Base-by-base conservation (phyloP, 2,329 filamentous ascomycete species). In the Cladophialophora bantiana region DNA sequence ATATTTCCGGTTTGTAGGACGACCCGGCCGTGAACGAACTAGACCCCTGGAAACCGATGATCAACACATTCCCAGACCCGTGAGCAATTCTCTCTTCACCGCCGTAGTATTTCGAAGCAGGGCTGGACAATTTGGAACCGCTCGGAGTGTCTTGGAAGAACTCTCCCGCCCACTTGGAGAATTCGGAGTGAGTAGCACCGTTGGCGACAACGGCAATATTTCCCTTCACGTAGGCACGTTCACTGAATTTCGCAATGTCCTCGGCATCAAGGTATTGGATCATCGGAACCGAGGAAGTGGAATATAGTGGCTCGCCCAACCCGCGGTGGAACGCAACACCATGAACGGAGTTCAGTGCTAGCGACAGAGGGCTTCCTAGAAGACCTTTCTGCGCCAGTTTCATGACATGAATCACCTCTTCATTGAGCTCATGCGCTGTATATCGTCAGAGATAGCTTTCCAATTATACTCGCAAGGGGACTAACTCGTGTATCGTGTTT, bases 161-260 rank as follows among this genome's bases (percentile, higher is more conserved):
- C 78, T 96, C 89, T 77, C 89, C 88, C 70, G 96, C 89, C 94
- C 94, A 98, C 83, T 95, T 96, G 76, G 87, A 86, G 72, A 98
- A 84, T 70, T 91, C 88, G 65, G 85, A 83, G 73, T 92, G 85
- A 73, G 89, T 89, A 71, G 93, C 90, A 72, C 95, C 95, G 75
- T 96, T 96, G 75, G 92, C 93, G 72, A 98, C 90, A 70, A 99
- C 84, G 69, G 94, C 93, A 74, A 99, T 90, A 82, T 97, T 97
- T 76, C 90, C 83, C 86, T 96, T 97, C 75, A 89, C 85, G 81
- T 95, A 99, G 75, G 91, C 94, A 68, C 87, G 85, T 70, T 88
- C 84, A 77, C 94, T 90, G 77, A 90, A 99, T 72, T 87, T 85
- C 71, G 89, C 87, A 72, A 99, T 86, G 70, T 87, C 85, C 75